Base-by-base conservation (phyloP, 2,329 filamentous ascomycete species). In the Remersonia thermophila region DNA sequence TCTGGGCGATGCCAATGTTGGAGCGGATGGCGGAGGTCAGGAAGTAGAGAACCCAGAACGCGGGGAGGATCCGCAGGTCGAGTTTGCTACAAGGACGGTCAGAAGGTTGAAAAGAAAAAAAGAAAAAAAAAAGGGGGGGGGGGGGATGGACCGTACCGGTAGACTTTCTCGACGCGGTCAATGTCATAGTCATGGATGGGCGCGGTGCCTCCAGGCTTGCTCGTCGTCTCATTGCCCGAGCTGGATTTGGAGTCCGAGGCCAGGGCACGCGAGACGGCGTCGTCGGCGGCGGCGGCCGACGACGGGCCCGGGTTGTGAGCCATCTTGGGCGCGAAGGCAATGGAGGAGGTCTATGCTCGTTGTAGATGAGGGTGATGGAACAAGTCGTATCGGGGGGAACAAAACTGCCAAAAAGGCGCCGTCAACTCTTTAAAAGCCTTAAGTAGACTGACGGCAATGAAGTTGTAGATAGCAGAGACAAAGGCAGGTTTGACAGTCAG, bases 1-100 rank as follows among this genome's bases (percentile, higher is more conserved):
- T 94, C 61, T 94, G 84, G n/a, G 86, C 83, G 47, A 94, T 77
- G 43, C 85, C 85, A 46, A 94, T 83, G 59, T 93, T 94, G 51
- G 84, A 91, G 35, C 85, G 78, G 51, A 94, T 91, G 42, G 84
- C 86, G 0, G 85, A 91, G 66, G 84, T 91, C 45, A 94, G 71
- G 55, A 94, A 94, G 62, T 94, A 94, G 12, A 94, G 69, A 12
- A 80, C 58, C 86, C 86, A 94, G 58, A 94, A 89, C 20, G 86
- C 83, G 45, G 72, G 72, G 44, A 77, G 75, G 50, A 77, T 75
- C 47, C 72, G 68, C 17, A 57, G 53, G 52, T 77, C 72, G 32
- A 76, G 62, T 23, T 23, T 23, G 20, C 20, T 23, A 9, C 20
- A 9, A 9, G 9, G 20, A 9, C 5, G 20, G 20, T 23, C 5